phyloP scores from a whole-genome alignment of 225 moss, liverwort and hornwort genomes.

The Ulota crispa region DNA sequence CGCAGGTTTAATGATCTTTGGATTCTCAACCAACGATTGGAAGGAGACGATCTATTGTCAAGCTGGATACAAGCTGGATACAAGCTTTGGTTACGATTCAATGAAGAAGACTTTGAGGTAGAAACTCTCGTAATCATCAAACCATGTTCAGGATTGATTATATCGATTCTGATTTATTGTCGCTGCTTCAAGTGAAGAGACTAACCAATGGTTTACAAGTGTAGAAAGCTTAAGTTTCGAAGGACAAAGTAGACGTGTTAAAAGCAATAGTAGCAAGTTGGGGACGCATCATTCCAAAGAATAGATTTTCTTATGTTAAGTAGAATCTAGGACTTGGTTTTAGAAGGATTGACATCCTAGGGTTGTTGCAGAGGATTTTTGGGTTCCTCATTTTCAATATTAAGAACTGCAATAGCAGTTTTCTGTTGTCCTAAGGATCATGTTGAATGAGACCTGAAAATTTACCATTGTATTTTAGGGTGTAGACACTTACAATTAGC shows the following conservation, averaged over 20 bases:
- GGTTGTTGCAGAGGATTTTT: background rate
- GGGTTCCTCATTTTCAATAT: no score
- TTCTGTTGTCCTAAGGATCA: background rate
- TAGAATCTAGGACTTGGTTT: background rate
- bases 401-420: background rate
- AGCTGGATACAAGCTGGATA: background rate
- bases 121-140: background rate
- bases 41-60: background rate
- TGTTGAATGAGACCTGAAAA: background rate
- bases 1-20: conserved; percentile 25
- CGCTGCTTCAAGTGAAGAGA: no score
- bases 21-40: background rate
- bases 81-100: background rate
- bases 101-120: conserved; percentile 10
- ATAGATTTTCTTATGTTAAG: background rate
- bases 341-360: rapidly evolving
- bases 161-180: background rate
- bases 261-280: background rate
- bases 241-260: no score
- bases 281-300: background rate
- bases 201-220: background rate
- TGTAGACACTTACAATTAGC: background rate
- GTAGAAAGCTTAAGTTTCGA: background rate
- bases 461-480: background rate
- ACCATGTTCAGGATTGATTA: background rate